Evolutionary conservation across 208 protist species (phyloP).

Genomic region (Angomonas deanei): DNA sequence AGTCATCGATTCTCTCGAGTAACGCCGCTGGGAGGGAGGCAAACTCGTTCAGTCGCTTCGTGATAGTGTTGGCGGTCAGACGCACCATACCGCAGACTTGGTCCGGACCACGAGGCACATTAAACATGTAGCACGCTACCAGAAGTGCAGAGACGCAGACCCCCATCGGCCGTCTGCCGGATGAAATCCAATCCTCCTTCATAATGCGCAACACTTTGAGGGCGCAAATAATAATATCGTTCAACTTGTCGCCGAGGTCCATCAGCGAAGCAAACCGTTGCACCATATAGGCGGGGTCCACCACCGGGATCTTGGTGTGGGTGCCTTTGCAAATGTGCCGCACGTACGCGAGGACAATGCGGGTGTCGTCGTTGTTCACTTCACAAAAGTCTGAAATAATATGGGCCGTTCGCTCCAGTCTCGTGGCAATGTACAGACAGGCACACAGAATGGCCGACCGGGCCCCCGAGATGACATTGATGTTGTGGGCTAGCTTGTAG

Average conservation of each 20-base stretch:
- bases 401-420: conserved; percentile 75
- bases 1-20: conserved; percentile 76
- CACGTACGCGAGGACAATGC: conserved; percentile 68
- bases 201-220: conserved; percentile 85
- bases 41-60: conserved; percentile 81
- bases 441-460: conserved; percentile 66
- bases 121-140: conserved; percentile 83
- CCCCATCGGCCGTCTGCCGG: conserved; percentile 82
- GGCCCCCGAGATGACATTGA: conserved; percentile 75
- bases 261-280: conserved; percentile 84
- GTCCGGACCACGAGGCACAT: conserved; percentile 67
- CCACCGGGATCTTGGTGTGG: conserved; percentile 73
- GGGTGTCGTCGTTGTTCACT: conserved; percentile 38
- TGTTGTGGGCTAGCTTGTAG: conserved; percentile 67
- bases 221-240: conserved; percentile 74
- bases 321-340: conserved; percentile 71
- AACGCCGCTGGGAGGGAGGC: conserved; percentile 58
- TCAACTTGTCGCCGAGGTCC: conserved; percentile 60
- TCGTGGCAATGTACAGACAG: conserved; percentile 82
- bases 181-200: conserved; percentile 90
- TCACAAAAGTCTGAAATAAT: conserved; percentile 90
- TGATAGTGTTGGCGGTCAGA: conserved; percentile 76
- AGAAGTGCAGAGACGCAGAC: conserved; percentile 87
- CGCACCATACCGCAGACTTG: conserved; percentile 86
- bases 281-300: conserved; percentile 84